Conservation (phyloP, 1,284 basidiomycete genomes). For the Apiotrichum laibachii region DNA sequence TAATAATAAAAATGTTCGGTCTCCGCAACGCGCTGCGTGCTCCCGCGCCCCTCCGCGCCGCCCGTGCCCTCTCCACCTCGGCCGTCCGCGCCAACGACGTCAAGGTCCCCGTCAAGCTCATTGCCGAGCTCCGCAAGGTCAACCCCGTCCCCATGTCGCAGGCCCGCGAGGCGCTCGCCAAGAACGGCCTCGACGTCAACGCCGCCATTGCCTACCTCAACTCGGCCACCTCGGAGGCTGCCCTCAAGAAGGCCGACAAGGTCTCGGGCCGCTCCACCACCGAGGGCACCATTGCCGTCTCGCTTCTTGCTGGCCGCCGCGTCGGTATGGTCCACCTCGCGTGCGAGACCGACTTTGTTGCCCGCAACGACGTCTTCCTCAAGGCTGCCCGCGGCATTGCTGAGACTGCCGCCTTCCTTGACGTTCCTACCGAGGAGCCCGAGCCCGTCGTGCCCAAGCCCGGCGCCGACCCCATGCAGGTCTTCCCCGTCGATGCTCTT, state of each 20-base stretch:
- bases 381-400: conserved; percentile 76
- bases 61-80: conserved; percentile 23
- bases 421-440: conserved; percentile 52
- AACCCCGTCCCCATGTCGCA: conserved; percentile 76
- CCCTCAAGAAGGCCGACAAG: conserved; percentile 63
- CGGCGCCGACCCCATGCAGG: conserved; percentile 38
- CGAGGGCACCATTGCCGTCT: conserved; percentile 76
- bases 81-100: conserved; percentile 13
- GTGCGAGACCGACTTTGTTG: conserved; percentile 97
- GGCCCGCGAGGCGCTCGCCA: conserved; percentile 79
- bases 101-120: conserved; percentile 64
- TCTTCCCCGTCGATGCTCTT: conserved; percentile 58
- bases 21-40: background rate
- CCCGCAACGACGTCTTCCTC: conserved; percentile 77
- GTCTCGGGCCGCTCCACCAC: conserved; percentile 68
- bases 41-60: too few relatives aligned
- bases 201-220: conserved; percentile 81
- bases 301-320: conserved; percentile 65
- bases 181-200: conserved; percentile 70
- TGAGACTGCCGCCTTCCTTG: conserved; percentile 79
- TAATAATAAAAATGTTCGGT: conserved; percentile 12
- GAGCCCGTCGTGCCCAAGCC: conserved; percentile 24
- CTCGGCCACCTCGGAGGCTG: conserved; percentile 61
- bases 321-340: conserved; percentile 89
- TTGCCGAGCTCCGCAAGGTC: conserved; percentile 78